These are phyloP conservation scores for Trichoderma hamatum DNA, from an alignment of 2,329 filamentous ascomycete species.

Conservation along the genomic window DNA sequence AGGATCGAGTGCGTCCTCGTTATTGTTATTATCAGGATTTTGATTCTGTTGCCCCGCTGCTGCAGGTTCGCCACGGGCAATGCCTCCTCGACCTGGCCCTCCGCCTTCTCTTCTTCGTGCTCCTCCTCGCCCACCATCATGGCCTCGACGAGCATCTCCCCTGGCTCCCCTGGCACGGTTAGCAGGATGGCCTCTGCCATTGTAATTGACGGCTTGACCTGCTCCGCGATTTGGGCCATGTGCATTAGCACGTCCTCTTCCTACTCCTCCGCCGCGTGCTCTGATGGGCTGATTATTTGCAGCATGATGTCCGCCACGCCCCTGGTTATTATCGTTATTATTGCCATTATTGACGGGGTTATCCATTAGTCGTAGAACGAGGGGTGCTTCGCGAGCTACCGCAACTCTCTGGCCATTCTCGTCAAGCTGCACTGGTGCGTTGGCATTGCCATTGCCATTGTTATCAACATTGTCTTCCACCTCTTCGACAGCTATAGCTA, in stretches of 20 bases:
- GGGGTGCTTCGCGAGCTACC: constrained; percentile 59
- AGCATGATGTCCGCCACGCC: constrained; percentile 30
- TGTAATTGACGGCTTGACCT: constrained; percentile 15
- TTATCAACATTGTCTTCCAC: constrained; percentile 19
- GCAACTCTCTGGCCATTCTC: constrained; percentile 41
- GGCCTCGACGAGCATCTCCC: constrained; percentile 14
- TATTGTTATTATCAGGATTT: not conserved
- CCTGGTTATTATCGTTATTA: constrained; percentile 24
- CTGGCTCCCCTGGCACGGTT: constrained; percentile 24
- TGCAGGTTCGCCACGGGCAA: not conserved
- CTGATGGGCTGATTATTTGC: constrained; percentile 13
- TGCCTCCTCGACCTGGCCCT: constrained; percentile 28
- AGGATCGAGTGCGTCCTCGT: constrained; percentile 45
- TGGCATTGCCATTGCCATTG: constrained; percentile 42
- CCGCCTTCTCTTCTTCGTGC: constrained; percentile 20
- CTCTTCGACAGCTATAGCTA: constrained; percentile 29
- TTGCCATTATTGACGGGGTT: constrained; percentile 33
- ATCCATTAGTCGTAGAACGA: constrained; percentile 58
- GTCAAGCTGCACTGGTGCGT: constrained; percentile 33
- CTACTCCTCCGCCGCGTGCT: constrained; percentile 12
- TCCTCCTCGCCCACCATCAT: constrained; percentile 25
- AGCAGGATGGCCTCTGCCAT: constrained; percentile 14
- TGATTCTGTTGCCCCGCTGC: not conserved
- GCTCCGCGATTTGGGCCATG: constrained; percentile 1
- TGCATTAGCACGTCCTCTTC: constrained; percentile 14